Base-by-base conservation (phyloP, 1,139 yeast species). In the Debaryomycetaceae sp. region DNA sequence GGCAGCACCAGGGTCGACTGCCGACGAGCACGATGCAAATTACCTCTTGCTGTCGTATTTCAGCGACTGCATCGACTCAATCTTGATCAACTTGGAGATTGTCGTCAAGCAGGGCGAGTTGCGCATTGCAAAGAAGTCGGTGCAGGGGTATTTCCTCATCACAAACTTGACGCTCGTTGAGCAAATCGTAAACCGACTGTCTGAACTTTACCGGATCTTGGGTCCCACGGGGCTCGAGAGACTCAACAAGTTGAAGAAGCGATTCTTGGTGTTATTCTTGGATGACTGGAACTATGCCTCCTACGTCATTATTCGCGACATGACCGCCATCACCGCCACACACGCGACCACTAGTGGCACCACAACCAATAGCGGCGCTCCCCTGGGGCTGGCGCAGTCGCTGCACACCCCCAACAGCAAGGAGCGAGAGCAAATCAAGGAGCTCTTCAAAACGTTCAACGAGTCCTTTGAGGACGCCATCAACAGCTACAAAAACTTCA, bases 241-340 rank as follows among this genome's bases (percentile, higher is more conserved):
- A 37, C 53, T 88, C 12, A 81, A 72, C 30, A 75, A 78, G 44
- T 57, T 86, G 42, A 78, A 82, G 48, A 88, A 84, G 49, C 67
- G 88, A 39, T 86, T 83, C 30, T 61, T 84, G 45, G 84, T 83
- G 48, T 61, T 79, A 42, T 85, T 88, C 51, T 67, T 88, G 37
- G 78, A 81, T 15, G 91, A 82, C 44, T 89, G 96, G 96, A 82
- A 83, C 44, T 71, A 70, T 40, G 78, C 86, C 16, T 88, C 95
- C 5, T 70, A 82, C 17, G 71, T 75, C 34, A 69, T 89, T 33
- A 79, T 89, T 25, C 46, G 70, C 61, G 88, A 80, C 42, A 81
- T 79, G 57, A 78, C 89, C 3, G 70, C 71, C 17, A 75, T 78
- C 30, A 60, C 67, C 28, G 56, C 64, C 21, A 52, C 52, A 14